Evolutionary conservation across 2,329 filamentous ascomycete species (phyloP).

Genomic region (Calcarisporium arbuscula): DNA sequence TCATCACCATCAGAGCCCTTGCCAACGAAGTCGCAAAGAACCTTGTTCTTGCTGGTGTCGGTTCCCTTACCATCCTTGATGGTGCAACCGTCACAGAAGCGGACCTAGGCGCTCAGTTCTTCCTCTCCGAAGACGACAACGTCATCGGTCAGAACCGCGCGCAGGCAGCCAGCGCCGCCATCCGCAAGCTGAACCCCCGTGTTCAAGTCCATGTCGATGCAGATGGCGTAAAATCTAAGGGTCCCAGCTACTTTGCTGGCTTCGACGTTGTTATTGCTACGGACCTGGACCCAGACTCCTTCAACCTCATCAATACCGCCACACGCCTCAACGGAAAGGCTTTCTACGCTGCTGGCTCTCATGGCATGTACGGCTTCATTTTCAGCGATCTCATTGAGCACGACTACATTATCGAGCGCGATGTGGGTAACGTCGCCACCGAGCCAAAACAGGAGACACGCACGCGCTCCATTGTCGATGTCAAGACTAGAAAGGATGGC

Average conservation of each 20-base stretch:
- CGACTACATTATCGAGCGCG: constrained; percentile 81
- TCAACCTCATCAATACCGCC: constrained; percentile 77
- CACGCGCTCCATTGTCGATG: constrained; percentile 68
- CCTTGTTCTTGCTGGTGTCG: constrained; percentile 86
- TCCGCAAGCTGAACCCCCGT: constrained; percentile 83
- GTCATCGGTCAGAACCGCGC: constrained; percentile 80
- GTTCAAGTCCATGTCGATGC: constrained; percentile 70
- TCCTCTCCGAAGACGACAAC: constrained; percentile 57
- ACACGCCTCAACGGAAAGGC: constrained; percentile 71
- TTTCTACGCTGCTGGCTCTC: constrained; percentile 82
- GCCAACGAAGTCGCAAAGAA: constrained; percentile 97
- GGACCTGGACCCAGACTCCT: constrained; percentile 68
- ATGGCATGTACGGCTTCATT: constrained; percentile 91
- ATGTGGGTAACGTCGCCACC: constrained; percentile 68
- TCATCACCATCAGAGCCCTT: constrained; percentile 81
- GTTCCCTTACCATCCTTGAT: constrained; percentile 84
- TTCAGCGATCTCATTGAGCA: constrained; percentile 91
- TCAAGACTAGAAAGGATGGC: constrained; percentile 64
- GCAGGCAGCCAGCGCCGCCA: constrained; percentile 67
- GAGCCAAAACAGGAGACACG: constrained; percentile 59
- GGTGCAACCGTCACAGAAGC: constrained; percentile 66
- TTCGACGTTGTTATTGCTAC: constrained; percentile 90
- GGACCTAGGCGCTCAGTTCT: constrained; percentile 78
- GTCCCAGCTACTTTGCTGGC: constrained; percentile 65
- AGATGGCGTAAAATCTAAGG: constrained; percentile 59